These are phyloP conservation scores for Pyricularia pennisetigena DNA, from an alignment of 2,329 filamentous ascomycete genomes.

Conservation along the genomic window DNA sequence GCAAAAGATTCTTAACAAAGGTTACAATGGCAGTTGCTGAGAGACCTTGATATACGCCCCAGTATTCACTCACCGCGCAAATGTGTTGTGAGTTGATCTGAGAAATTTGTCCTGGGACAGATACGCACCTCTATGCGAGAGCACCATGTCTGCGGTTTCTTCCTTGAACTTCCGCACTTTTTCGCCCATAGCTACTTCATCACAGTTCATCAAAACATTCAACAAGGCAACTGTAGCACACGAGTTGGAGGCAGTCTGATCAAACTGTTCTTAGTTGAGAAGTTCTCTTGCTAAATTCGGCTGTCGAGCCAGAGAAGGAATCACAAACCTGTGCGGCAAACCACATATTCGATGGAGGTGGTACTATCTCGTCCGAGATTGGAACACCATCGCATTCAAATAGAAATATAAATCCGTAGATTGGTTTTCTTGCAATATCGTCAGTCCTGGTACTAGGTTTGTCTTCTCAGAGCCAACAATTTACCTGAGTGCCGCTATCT, in stretches of 20 bases:
- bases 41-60: not conserved
- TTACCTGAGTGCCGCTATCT: slow-evolving; percentile 53
- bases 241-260: slow-evolving; percentile 66
- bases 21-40: not conserved
- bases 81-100: slow-evolving; percentile 78
- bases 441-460: slow-evolving; percentile 15
- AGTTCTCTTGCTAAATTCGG: not conserved
- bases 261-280: slow-evolving; percentile 6
- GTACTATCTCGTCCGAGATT: slow-evolving; percentile 40
- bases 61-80: slow-evolving; percentile 47
- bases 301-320: not conserved
- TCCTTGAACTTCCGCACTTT: slow-evolving; percentile 63
- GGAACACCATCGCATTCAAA: slow-evolving; percentile 58
- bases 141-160: slow-evolving; percentile 57
- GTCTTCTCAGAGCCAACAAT: slow-evolving; percentile 12
- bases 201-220: slow-evolving; percentile 85
- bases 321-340: slow-evolving; percentile 76
- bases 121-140: slow-evolving; percentile 64
- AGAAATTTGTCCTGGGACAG: slow-evolving; percentile 69
- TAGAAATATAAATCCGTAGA: slow-evolving; percentile 82
- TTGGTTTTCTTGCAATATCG: slow-evolving; percentile 46
- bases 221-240: slow-evolving; percentile 89
- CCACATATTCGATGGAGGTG: slow-evolving; percentile 59
- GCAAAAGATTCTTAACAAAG: not conserved
- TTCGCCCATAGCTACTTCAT: slow-evolving; percentile 56